These are phyloP conservation scores for Hydrangea macrophylla DNA, from an alignment of 148 eudicot genomes.

Conservation along the genomic window DNA sequence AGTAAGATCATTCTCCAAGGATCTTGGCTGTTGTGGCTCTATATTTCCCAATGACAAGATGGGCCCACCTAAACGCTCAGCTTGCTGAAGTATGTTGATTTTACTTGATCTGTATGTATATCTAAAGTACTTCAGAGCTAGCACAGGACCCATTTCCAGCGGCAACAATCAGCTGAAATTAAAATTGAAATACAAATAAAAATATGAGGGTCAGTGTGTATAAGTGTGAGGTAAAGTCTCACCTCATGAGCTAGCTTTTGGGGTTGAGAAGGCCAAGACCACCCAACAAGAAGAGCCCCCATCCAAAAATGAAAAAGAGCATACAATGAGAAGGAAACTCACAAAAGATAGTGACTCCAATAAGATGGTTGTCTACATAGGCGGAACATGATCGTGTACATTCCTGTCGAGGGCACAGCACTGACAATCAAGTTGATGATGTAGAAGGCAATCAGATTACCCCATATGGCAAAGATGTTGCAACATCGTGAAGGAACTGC, in stretches of 20 bases:
- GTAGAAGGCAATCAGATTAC: slow-evolving; percentile 78
- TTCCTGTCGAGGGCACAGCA: slow-evolving; percentile 75
- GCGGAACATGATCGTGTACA: slow-evolving; percentile 97
- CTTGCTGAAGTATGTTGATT: slow-evolving; percentile 94
- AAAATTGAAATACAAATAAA: too few species aligned
- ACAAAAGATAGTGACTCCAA: slow-evolving; percentile 92
- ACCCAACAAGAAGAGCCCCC: slow-evolving; percentile 6
- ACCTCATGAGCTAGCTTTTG: neutral
- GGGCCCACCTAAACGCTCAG: slow-evolving; percentile 90
- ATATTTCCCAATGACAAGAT: slow-evolving; percentile 68
- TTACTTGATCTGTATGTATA: slow-evolving; percentile 85
- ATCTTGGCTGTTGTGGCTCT: slow-evolving; percentile 66
- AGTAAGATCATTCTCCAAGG: slow-evolving; percentile 57
- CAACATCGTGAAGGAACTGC: slow-evolving; percentile 82
- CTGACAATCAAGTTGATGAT: slow-evolving; percentile 82
- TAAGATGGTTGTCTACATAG: slow-evolving; percentile 83
- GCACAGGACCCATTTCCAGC: slow-evolving; percentile 92
- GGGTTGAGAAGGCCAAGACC: neutral
- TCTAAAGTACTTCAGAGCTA: slow-evolving; percentile 90
- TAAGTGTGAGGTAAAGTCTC: neutral
- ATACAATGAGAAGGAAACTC: slow-evolving; percentile 32
- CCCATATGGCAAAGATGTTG: slow-evolving; percentile 99
- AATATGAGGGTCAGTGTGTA: slow-evolving; percentile 20
- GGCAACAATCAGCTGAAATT: slow-evolving; percentile 70
- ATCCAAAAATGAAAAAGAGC: neutral